Base-by-base conservation (phyloP, 495 filamentous ascomycete species). In the Aspergillus cavernicola region DNA sequence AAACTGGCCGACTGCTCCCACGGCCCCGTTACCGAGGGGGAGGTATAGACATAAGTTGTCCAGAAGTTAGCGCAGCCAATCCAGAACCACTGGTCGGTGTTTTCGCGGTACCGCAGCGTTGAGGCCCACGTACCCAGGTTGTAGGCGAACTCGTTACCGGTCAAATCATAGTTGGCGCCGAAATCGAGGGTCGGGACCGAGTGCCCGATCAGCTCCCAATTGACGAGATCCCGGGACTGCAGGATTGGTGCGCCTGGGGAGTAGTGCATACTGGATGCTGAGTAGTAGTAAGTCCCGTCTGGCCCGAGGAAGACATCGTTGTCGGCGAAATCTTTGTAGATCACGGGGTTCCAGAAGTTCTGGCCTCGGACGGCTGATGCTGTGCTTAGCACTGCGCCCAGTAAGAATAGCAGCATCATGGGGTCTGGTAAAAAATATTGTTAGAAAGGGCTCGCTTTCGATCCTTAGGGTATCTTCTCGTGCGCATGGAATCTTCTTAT, bases 191-290 rank as follows among this genome's bases (percentile, higher is more conserved):
- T 57, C 0, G 80, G 82, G 0, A 85, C 70, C 7, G 75, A 76
- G 60, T 84, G 80, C 0, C 73, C 66, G 46, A 81, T 69, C 19
- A 67, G 69, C 26, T 80, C 74, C 81, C 80, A 84, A 61, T 81
- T 77, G 19, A 76, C 67, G 2, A 85, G 74, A 59, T 85, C 77
- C 52, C 70, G 73, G 2, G 80, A 83, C 13, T 66, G 67, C 5
- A 85, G 70, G 16, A 85, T 67, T 2, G 82, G 81, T 0, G 82
- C 82, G 41, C 82, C 81, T 5, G 80, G 82, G 8, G 78, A 82
- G 59, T 77, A 82, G 48, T 76, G 72, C 60, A 83, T 76, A 13
- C 69, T 81, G 10, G 79, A 82, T n/a, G 80, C 75, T 0, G 79
- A 79, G 66, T 78, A 80, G 65, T 81, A 83, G 63, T 67, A 80